Percentiles rank a stretch among this genome's conserved stretches.
These are phyloP conservation scores for Colletotrichum gigasporum DNA, from an alignment of 2,329 filamentous ascomycete species.

Conservation along the genomic window DNA sequence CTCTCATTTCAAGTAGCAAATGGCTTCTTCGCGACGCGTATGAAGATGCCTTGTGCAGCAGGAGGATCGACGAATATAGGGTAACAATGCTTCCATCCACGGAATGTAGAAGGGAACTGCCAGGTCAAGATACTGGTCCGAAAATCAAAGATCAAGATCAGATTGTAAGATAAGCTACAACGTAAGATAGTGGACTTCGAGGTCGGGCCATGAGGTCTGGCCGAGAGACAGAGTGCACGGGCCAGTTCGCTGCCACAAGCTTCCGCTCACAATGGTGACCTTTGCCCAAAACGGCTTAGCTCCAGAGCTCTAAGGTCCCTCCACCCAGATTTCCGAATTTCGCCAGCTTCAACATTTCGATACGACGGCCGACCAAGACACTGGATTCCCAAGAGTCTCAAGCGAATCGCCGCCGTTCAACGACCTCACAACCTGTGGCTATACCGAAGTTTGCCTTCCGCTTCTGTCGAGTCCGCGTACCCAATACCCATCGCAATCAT, in stretches of 20 bases:
- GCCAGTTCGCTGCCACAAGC: not conserved
- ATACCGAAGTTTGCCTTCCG: too few relatives aligned
- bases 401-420: not conserved
- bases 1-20: too few relatives aligned
- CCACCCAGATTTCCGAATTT: conserved; percentile 28
- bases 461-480: not conserved
- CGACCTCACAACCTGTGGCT: too few relatives aligned
- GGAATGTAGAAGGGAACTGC: too few relatives aligned
- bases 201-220: not conserved
- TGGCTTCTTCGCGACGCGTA: too few relatives aligned
- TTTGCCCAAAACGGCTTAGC: conserved; percentile 18
- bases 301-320: conserved; percentile 20
- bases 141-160: too few relatives aligned
- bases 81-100: too few relatives aligned
- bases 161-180: too few relatives aligned
- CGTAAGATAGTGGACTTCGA: too few relatives aligned
- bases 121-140: too few relatives aligned
- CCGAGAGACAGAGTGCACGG: not conserved
- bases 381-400: not conserved
- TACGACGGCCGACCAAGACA: not conserved
- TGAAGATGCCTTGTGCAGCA: too few relatives aligned
- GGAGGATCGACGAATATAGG: too few relatives aligned
- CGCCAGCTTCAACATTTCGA: conserved; percentile 16
- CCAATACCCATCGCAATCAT: conserved; percentile 38
- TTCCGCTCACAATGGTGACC: not conserved